These are phyloP conservation scores for Amaranthus cruentus DNA, from an alignment of 148 eudicot genomes.

Conservation along the genomic window DNA sequence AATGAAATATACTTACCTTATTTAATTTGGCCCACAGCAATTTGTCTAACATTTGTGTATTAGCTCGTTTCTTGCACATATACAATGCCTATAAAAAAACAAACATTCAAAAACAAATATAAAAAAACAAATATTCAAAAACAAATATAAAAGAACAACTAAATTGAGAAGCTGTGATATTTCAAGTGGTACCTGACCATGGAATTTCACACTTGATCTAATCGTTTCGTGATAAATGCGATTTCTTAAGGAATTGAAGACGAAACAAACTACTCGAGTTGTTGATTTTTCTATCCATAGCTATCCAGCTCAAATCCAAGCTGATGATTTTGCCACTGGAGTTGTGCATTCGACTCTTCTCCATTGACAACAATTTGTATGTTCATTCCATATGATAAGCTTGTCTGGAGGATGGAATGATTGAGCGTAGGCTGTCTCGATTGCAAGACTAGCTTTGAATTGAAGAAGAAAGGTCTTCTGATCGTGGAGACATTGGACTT, in stretches of 20 bases:
- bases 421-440: too few species aligned
- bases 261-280: conserved; percentile 11
- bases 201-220: conserved; percentile 8
- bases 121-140: too few species aligned
- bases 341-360: conserved; percentile 9
- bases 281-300: background rate
- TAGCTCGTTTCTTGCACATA: too few species aligned
- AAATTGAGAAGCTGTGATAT: conserved; percentile 25
- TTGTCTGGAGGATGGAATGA: conserved; percentile 5
- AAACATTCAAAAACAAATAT: too few species aligned
- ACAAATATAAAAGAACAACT: conserved; percentile 26
- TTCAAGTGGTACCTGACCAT: conserved; percentile 32
- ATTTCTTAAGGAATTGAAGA: conserved; percentile 18
- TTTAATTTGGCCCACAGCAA: too few species aligned
- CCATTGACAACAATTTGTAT: conserved; percentile 21
- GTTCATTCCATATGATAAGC: background rate
- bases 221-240: conserved; percentile 28
- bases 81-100: too few species aligned
- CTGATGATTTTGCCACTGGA: conserved; percentile 14
- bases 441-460: background rate
- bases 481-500: conserved; percentile 14
- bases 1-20: too few species aligned
- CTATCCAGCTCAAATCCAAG: conserved; percentile 10
- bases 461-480: conserved; percentile 15
- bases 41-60: too few species aligned